Evolutionary conservation across 345 rosid genomes (phyloP).

Genomic region (Salix arbutifolia): DNA sequence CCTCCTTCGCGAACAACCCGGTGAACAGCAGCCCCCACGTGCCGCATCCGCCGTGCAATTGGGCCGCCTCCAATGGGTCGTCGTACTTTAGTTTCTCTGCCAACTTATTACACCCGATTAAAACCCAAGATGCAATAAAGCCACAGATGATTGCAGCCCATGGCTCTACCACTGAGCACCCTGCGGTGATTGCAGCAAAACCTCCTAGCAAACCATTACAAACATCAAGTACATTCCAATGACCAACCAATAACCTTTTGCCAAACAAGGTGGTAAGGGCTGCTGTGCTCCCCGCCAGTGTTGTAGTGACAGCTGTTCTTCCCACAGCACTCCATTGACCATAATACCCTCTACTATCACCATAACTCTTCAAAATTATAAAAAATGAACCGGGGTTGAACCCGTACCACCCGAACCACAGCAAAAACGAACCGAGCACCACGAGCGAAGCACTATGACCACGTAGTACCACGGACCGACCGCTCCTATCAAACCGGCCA

Average conservation of each 20-base stretch:
- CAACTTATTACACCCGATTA: constrained; percentile 45
- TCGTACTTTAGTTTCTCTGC: constrained; percentile 43
- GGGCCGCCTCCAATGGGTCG: constrained; percentile 58
- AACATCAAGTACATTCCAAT: constrained; percentile 20
- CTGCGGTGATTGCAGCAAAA: constrained; percentile 36
- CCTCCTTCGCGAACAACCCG: constrained; percentile 37
- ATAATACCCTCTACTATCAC: constrained; percentile 7
- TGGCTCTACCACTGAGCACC: constrained; percentile 53
- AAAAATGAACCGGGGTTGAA: constrained; percentile 41
- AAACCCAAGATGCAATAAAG: constrained; percentile 45
- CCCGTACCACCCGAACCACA: constrained; percentile 47
- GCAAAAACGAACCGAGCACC: constrained; percentile 30
- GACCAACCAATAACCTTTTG: constrained; percentile 17
- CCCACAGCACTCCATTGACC: constrained; percentile 35
- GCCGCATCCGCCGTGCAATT: constrained; percentile 59
- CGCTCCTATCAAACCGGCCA: constrained; percentile 29
- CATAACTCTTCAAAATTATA: constrained; percentile 22
- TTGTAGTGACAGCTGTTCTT: constrained; percentile 26
- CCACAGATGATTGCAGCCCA: constrained; percentile 59
- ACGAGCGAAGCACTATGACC: constrained; percentile 42
- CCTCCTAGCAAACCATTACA: constrained; percentile 24
- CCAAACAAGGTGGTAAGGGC: constrained; percentile 21
- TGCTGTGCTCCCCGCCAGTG: constrained; percentile 21
- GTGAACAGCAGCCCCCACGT: constrained; percentile 58
- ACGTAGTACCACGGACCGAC: constrained; percentile 26